Conservation (phyloP, 1,284 basidiomycete genomes). For the Trichosporon coremiiforme region DNA sequence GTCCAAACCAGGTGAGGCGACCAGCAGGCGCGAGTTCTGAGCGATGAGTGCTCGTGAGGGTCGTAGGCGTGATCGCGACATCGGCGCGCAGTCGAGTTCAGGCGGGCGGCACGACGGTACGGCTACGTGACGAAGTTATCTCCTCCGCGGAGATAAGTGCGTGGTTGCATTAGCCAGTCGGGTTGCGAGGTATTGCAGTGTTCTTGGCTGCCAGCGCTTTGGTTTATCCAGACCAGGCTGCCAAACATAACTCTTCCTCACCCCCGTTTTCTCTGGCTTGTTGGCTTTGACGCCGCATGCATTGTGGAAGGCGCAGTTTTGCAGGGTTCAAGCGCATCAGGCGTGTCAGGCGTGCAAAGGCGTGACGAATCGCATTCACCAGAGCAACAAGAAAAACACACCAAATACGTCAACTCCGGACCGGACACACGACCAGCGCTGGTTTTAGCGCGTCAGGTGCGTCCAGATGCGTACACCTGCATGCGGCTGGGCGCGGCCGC, state of each 20-base stretch:
- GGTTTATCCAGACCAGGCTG: no score
- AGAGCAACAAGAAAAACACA: neutral
- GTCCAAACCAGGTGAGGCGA: neutral
- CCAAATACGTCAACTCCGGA: neutral
- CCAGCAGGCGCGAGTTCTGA: no score
- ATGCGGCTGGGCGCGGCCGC: no score
- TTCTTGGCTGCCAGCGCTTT: no score
- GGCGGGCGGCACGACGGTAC: no score
- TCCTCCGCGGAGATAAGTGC: neutral
- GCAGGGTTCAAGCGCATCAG: no score
- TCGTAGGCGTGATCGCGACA: neutral
- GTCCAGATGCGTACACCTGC: no score
- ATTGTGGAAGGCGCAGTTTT: neutral
- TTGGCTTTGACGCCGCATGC: neutral
- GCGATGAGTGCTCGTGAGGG: no score
- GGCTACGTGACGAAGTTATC: neutral
- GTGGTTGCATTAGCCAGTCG: neutral
- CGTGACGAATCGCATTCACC: no score
- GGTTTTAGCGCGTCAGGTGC: conserved; percentile 7
- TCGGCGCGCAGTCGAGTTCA: no score
- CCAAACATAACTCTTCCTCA: neutral
- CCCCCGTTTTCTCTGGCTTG: no score
- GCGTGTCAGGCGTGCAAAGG: no score
- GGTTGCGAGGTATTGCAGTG: neutral
- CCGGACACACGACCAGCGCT: neutral